Conservation (phyloP, 1,284 basidiomycete species). For the Pyrrhoderma noxium region DNA sequence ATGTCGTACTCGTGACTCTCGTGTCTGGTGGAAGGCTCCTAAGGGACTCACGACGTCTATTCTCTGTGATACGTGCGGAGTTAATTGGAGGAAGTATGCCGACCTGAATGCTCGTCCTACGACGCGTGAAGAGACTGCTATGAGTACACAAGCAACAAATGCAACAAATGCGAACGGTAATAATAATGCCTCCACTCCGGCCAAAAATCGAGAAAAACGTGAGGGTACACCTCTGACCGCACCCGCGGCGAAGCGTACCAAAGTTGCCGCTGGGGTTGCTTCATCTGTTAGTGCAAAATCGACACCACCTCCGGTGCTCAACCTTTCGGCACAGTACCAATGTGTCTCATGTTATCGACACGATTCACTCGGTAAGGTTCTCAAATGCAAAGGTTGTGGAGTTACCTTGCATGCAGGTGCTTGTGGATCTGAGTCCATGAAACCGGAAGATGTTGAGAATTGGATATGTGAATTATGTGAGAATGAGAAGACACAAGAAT, state of each 20-base stretch:
- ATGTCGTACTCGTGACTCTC: conserved; percentile 69
- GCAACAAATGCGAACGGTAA: conserved; percentile 6
- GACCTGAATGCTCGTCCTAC: conserved; percentile 66
- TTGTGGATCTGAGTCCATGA: conserved; percentile 51
- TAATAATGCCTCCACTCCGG: conserved; percentile 23
- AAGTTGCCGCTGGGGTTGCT: conserved; percentile 49
- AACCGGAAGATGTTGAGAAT: conserved; percentile 47
- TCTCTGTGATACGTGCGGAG: conserved; percentile 77
- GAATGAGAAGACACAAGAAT: conserved; percentile 72
- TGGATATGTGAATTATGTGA: conserved; percentile 85
- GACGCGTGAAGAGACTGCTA: conserved; percentile 53
- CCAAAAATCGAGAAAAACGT: conserved; percentile 61
- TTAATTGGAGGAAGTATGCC: conserved; percentile 83
- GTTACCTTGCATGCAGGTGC: conserved; percentile 71
- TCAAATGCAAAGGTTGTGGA: conserved; percentile 73
- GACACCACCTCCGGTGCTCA: conserved; percentile 47
- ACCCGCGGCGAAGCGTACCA: conserved; percentile 56
- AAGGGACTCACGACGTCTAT: conserved; percentile 64
- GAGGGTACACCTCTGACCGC: conserved; percentile 69
- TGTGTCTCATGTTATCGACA: conserved; percentile 72
- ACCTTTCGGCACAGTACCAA: conserved; percentile 50
- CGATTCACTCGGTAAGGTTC: conserved; percentile 67
- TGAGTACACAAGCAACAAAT: neutral
- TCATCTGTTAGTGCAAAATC: conserved; percentile 43
- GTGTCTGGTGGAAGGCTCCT: conserved; percentile 81